Evolutionary conservation across 2,329 filamentous ascomycete species (phyloP).

Genomic region (Orbilia brochopaga): DNA sequence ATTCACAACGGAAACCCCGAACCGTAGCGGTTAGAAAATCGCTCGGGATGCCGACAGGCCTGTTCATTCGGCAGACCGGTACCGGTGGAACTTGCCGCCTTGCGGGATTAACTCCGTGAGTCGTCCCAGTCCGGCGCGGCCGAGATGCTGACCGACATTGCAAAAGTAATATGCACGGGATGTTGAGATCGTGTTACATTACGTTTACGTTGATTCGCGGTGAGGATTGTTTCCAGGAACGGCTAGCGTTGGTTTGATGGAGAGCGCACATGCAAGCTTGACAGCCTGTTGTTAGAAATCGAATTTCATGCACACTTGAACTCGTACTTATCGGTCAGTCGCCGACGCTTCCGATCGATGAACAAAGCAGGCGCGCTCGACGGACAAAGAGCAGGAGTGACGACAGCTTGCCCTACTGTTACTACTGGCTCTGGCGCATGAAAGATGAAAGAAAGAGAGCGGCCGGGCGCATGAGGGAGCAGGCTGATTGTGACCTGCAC

Average conservation of each 20-base stretch:
- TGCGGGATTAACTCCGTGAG: too few species aligned
- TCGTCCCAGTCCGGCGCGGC: constrained; percentile 14
- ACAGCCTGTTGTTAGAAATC: neutral
- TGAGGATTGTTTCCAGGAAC: constrained; percentile 7
- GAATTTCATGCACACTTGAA: neutral
- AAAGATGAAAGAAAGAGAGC: constrained; percentile 16
- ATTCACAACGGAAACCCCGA: constrained; percentile 37
- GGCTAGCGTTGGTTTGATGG: constrained; percentile 17
- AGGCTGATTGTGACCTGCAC: too few species aligned
- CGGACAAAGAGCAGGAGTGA: constrained; percentile 12
- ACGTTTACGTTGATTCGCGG: too few species aligned
- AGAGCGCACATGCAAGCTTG: constrained; percentile 9
- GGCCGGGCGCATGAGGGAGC: constrained; percentile 8
- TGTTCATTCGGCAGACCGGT: constrained; percentile 19
- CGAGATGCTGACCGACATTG: too few species aligned
- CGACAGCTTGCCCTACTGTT: too few species aligned
- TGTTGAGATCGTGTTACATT: too few species aligned
- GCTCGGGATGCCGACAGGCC: constrained; percentile 45
- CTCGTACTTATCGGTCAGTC: constrained; percentile 43
- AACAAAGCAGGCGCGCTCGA: constrained; percentile 14
- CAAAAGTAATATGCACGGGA: too few species aligned
- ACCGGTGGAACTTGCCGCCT: too few species aligned
- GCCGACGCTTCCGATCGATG: constrained; percentile 12
- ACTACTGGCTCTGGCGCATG: too few species aligned
- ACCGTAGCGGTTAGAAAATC: constrained; percentile 14